A percentile compares a stretch with the other conserved stretches of the same genome.
Conservation (phyloP, 1,284 basidiomycete species). For the Cerioporus squamosus region DNA sequence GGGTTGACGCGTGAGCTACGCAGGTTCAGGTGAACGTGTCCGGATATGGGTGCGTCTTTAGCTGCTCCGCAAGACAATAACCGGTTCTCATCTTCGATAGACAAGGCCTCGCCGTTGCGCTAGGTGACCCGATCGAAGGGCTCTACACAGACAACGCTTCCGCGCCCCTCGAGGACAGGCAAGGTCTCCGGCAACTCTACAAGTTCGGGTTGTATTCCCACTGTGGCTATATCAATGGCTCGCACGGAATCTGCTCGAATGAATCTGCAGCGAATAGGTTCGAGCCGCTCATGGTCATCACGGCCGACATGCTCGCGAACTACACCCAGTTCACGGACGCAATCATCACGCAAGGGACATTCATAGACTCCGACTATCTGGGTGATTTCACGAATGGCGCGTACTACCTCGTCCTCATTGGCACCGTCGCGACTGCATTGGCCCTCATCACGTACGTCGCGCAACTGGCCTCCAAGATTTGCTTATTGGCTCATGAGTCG, state of each 20-base stretch:
- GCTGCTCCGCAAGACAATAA: slow-evolving; percentile 7
- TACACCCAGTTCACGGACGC: slow-evolving; percentile 60
- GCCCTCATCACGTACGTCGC: slow-evolving; percentile 64
- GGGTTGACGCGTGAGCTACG: slow-evolving; percentile 24
- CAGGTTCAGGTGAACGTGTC: slow-evolving; percentile 75
- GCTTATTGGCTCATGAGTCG: not conserved
- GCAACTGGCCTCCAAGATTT: slow-evolving; percentile 3
- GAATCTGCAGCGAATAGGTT: slow-evolving; percentile 60
- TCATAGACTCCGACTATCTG: slow-evolving; percentile 64
- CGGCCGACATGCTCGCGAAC: slow-evolving; percentile 66
- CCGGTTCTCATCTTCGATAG: slow-evolving; percentile 39
- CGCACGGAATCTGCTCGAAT: slow-evolving; percentile 68
- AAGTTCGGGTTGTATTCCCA: slow-evolving; percentile 79
- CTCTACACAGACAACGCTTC: slow-evolving; percentile 74
- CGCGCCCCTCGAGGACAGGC: slow-evolving; percentile 56
- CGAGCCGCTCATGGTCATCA: slow-evolving; percentile 62
- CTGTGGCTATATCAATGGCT: slow-evolving; percentile 68
- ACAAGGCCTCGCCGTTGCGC: slow-evolving; percentile 50
- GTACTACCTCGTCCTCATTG: slow-evolving; percentile 76
- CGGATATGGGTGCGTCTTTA: slow-evolving; percentile 59
- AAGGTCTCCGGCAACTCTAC: slow-evolving; percentile 73
- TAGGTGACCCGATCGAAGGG: slow-evolving; percentile 60
- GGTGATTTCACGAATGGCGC: slow-evolving; percentile 68
- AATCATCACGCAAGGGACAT: slow-evolving; percentile 57
- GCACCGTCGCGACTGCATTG: slow-evolving; percentile 66